Conservation (phyloP, 805 yeast species). For the Kodamaea sagamina region DNA sequence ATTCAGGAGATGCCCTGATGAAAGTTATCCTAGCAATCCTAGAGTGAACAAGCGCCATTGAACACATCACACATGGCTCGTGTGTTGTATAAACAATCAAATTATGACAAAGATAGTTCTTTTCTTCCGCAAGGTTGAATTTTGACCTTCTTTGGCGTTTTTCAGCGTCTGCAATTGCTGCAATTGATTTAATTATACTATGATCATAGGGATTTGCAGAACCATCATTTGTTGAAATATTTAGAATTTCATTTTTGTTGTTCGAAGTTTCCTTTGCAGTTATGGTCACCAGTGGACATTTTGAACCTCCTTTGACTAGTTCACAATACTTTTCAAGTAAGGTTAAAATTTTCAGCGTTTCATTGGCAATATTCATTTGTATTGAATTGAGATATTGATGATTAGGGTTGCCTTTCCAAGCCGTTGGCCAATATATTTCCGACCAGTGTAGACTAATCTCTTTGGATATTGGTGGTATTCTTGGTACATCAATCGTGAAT, state of each 20-base stretch:
- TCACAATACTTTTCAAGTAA: constrained; percentile 13
- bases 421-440: constrained; percentile 73
- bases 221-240: constrained; percentile 42
- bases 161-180: constrained; percentile 60
- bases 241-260: constrained; percentile 30
- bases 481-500: constrained; percentile 49
- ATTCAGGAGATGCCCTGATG: constrained; percentile 41
- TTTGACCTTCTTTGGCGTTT: constrained; percentile 30
- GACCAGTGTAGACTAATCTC: constrained; percentile 72
- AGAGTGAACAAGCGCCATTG: constrained; percentile 94
- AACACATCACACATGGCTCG: constrained; percentile 96
- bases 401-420: constrained; percentile 92
- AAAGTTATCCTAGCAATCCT: constrained; percentile 71
- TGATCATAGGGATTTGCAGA: constrained; percentile 61
- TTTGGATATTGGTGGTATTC: constrained; percentile 65
- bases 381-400: constrained; percentile 66
- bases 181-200: constrained; percentile 72
- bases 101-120: constrained; percentile 69
- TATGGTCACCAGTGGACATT: constrained; percentile 54
- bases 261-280: constrained; percentile 60
- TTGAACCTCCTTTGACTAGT: constrained; percentile 11
- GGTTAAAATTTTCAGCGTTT: constrained; percentile 28
- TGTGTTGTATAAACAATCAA: constrained; percentile 84
- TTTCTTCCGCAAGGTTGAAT: constrained; percentile 15
- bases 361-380: constrained; percentile 47